Conservation (phyloP, 2,329 filamentous ascomycete species). For the Elsinoe fawcettii region DNA sequence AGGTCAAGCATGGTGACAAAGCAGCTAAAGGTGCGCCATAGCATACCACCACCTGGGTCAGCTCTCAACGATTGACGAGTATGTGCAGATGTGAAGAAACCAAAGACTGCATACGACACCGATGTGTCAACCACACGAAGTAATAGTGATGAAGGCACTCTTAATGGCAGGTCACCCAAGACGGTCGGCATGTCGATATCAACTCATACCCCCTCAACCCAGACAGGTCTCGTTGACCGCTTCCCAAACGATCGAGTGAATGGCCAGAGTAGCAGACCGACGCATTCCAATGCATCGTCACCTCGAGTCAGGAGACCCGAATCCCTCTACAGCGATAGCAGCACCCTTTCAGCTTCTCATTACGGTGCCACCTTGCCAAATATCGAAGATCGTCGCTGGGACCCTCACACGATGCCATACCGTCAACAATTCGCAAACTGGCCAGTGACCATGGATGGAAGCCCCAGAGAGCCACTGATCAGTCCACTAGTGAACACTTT, state of each 20-base stretch:
- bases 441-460: background rate
- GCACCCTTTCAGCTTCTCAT: background rate
- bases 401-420: background rate
- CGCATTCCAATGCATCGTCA: background rate
- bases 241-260: background rate
- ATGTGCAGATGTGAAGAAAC: background rate
- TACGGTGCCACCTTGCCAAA: no score
- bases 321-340: background rate
- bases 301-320: background rate
- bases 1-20: slow-evolving; percentile 51
- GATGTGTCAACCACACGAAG: background rate
- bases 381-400: background rate
- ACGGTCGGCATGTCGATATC: background rate
- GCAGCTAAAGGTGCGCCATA: background rate
- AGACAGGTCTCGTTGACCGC: background rate
- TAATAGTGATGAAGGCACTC: slow-evolving; percentile 2
- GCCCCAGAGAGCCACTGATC: background rate
- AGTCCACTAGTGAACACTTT: background rate
- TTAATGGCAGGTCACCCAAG: background rate
- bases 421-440: background rate
- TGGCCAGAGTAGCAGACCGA: background rate
- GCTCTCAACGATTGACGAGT: background rate
- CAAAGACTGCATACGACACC: background rate
- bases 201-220: background rate
- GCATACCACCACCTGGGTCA: background rate